These are phyloP conservation scores for Yamadazyma nakazawae DNA, from an alignment of 805 yeast species.

Conservation along the genomic window DNA sequence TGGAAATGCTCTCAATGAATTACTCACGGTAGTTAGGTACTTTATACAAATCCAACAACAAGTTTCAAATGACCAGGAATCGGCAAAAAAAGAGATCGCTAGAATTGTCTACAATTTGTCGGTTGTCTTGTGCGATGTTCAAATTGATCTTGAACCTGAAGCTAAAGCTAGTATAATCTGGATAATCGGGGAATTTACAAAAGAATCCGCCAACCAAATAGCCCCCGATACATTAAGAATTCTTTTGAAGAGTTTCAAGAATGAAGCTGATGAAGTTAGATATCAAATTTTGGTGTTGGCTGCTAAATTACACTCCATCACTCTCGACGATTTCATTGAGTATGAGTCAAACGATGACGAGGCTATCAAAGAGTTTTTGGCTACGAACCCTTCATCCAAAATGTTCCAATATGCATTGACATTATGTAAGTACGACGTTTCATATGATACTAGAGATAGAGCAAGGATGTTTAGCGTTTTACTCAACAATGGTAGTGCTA, in stretches of 20 bases:
- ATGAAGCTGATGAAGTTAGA: conserved; percentile 57
- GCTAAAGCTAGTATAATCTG: conserved; percentile 86
- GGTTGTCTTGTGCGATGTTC: conserved; percentile 22
- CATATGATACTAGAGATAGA: conserved; percentile 78
- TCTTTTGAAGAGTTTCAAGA: conserved; percentile 49
- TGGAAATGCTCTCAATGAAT: conserved; percentile 51
- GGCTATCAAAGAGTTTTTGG: conserved; percentile 32
- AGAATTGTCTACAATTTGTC: conserved; percentile 53
- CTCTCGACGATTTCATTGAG: conserved; percentile 41
- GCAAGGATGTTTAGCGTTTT: conserved; percentile 71
- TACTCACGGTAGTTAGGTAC: conserved; percentile 68
- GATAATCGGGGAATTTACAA: conserved; percentile 82
- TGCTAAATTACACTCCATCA: conserved; percentile 64
- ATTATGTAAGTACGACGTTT: conserved; percentile 68
- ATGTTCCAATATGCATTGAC: conserved; percentile 62
- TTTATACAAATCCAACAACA: conserved; percentile 58
- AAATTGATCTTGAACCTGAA: conserved; percentile 23
- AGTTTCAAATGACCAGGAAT: conserved; percentile 5
- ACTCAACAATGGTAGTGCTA: conserved; percentile 39
- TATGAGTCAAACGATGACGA: conserved; percentile 10
- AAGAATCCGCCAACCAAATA: conserved; percentile 32
- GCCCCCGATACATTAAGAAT: conserved; percentile 76
- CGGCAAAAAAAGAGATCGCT: conserved; percentile 34
- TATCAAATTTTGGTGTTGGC: conserved; percentile 69
- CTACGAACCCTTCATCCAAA: conserved; percentile 29